Evolutionary conservation across 2,329 filamentous ascomycete genomes (phyloP).

Genomic region (Colletotrichum sp.): DNA sequence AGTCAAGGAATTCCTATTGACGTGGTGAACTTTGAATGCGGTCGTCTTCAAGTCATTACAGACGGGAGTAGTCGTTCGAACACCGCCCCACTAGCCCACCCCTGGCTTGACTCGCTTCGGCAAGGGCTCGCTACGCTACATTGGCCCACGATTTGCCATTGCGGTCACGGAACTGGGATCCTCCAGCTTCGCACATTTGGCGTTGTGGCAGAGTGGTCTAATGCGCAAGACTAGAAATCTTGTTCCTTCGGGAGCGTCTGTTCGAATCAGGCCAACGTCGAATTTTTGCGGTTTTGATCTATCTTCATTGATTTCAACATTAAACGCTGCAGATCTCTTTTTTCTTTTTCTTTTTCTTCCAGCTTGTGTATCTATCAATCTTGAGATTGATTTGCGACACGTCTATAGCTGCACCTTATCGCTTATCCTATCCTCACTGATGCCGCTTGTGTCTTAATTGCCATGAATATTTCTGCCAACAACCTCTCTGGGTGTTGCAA

Average conservation of each 20-base stretch:
- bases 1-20: too few species aligned
- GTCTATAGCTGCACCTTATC: too few species aligned
- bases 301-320: neutral
- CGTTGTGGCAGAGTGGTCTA: constrained; percentile 10
- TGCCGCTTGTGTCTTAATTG: too few species aligned
- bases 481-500: too few species aligned
- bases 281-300: neutral
- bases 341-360: neutral
- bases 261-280: constrained; percentile 9
- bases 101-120: neutral
- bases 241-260: constrained; percentile 12
- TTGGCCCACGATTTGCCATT: rapidly evolving
- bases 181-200: neutral
- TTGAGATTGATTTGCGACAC: too few species aligned
- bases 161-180: neutral
- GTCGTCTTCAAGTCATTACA: too few species aligned
- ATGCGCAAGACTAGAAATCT: constrained; percentile 12
- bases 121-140: neutral
- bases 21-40: too few species aligned
- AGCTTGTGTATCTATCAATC: too few species aligned
- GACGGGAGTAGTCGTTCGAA: neutral
- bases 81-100: neutral
- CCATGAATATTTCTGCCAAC: too few species aligned
- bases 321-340: neutral
- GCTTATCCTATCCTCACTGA: too few species aligned